Percentiles rank a stretch among this genome's conserved stretches.
These are phyloP conservation scores for Rhododendron molle DNA, from an alignment of 148 eudicot species.

Conservation along the genomic window DNA sequence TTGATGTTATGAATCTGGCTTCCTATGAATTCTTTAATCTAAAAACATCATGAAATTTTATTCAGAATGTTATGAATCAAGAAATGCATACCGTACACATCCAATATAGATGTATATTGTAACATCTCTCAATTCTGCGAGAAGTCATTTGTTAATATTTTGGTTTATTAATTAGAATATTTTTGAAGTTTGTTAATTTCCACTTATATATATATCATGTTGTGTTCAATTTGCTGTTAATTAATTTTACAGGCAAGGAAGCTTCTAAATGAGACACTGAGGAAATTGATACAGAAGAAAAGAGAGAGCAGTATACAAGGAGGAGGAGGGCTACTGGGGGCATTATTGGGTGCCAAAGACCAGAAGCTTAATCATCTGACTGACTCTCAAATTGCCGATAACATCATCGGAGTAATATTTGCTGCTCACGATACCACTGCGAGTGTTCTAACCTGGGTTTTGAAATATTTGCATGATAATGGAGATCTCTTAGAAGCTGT, in stretches of 20 bases:
- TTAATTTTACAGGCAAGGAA: slow-evolving; percentile 54
- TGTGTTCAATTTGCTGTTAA: background rate
- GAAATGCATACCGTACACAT: too few relatives aligned
- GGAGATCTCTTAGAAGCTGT: slow-evolving; percentile 44
- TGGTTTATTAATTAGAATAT: background rate
- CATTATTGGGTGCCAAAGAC: slow-evolving; percentile 29
- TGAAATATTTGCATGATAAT: slow-evolving; percentile 76
- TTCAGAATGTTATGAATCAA: too few relatives aligned
- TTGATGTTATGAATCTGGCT: too few relatives aligned
- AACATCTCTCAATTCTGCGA: too few relatives aligned
- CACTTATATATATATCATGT: background rate
- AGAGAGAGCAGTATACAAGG: slow-evolving; percentile 36
- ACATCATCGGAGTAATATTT: slow-evolving; percentile 74
- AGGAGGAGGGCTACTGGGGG: slow-evolving; percentile 55
- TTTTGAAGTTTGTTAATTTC: too few relatives aligned
- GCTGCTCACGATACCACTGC: slow-evolving; percentile 95
- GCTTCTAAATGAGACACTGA: slow-evolving; percentile 47
- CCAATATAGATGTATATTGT: too few relatives aligned
- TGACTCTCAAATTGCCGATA: slow-evolving; percentile 70
- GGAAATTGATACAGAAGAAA: slow-evolving; percentile 44
- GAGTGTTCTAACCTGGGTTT: slow-evolving; percentile 77
- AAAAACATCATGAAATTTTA: too few relatives aligned
- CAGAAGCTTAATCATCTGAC: slow-evolving; percentile 19
- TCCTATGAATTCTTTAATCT: too few relatives aligned
- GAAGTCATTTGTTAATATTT: background rate